Evolutionary conservation across 1,284 basidiomycete genomes (phyloP).

Genomic region (Apiotrichum brassicae): DNA sequence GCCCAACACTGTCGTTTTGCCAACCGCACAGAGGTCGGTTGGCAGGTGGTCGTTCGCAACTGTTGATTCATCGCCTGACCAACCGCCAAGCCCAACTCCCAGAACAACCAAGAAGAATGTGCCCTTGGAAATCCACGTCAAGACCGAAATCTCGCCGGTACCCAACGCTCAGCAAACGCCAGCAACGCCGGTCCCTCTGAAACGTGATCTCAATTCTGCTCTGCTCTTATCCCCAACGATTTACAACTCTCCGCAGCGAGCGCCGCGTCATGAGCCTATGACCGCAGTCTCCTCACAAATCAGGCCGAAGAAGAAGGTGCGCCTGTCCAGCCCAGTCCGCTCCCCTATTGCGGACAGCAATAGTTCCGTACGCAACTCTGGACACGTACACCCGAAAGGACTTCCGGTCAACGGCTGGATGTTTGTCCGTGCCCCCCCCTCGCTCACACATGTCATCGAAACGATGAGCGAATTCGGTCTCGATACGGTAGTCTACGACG

Average conservation of each 20-base stretch:
- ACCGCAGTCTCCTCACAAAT: neutral
- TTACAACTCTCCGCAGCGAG: neutral
- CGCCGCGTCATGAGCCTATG: neutral
- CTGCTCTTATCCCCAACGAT: neutral
- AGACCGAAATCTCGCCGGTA: neutral
- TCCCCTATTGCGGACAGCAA: no score
- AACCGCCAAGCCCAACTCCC: neutral
- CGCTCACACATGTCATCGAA: conserved; percentile 49
- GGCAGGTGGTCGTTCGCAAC: no score
- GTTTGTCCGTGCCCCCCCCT: conserved; percentile 57
- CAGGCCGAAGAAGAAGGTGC: conserved; percentile 11
- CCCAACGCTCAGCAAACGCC: conserved; percentile 10
- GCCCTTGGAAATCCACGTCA: neutral
- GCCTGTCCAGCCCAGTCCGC: conserved; percentile 8
- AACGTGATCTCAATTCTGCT: neutral
- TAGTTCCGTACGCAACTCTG: no score
- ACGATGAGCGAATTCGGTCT: conserved; percentile 55
- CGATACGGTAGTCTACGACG: conserved; percentile 61
- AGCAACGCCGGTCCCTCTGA: neutral
- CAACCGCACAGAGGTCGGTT: no score
- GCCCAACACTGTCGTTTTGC: no score
- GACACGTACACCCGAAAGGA: no score
- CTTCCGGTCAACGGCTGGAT: conserved; percentile 42
- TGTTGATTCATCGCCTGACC: no score
- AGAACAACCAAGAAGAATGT: neutral